Percentiles rank a stretch among this genome's conserved stretches.
phyloP scores from a whole-genome alignment of 2,329 filamentous ascomycete genomes.

The Fusarium mundagurra region DNA sequence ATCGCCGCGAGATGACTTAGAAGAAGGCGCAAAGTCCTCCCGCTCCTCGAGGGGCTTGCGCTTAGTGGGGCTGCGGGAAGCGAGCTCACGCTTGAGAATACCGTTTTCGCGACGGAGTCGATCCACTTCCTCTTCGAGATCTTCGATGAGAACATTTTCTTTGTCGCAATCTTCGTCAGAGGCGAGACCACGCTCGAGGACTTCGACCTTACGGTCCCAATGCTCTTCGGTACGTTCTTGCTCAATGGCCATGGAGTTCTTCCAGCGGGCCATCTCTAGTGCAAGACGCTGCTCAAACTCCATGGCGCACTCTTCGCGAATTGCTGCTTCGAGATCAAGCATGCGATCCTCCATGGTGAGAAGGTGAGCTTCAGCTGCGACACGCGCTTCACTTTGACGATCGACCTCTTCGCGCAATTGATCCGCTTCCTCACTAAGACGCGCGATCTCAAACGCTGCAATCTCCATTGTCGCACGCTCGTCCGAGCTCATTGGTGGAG shows the following conservation, averaged over 20 bases:
- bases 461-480: constrained; percentile 81
- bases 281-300: constrained; percentile 86
- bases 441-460: constrained; percentile 81
- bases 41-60: constrained; percentile 64
- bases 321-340: constrained; percentile 78
- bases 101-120: constrained; percentile 72
- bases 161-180: constrained; percentile 65
- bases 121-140: constrained; percentile 77
- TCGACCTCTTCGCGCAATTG: constrained; percentile 75
- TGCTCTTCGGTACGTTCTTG: constrained; percentile 84
- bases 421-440: constrained; percentile 78
- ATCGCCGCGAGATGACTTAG: constrained; percentile 28
- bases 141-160: constrained; percentile 69
- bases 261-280: constrained; percentile 83
- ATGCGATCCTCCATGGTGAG: constrained; percentile 73
- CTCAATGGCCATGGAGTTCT: constrained; percentile 80
- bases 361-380: constrained; percentile 78
- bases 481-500: constrained; percentile 52
- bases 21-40: constrained; percentile 53
- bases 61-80: constrained; percentile 70
- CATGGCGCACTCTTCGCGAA: constrained; percentile 87
- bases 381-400: constrained; percentile 74
- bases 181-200: constrained; percentile 61
- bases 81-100: constrained; percentile 72
- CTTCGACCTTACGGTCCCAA: constrained; percentile 85